Evolutionary conservation across 2,329 filamentous ascomycete genomes (phyloP).

Genomic region (Diaporthe vaccinii): DNA sequence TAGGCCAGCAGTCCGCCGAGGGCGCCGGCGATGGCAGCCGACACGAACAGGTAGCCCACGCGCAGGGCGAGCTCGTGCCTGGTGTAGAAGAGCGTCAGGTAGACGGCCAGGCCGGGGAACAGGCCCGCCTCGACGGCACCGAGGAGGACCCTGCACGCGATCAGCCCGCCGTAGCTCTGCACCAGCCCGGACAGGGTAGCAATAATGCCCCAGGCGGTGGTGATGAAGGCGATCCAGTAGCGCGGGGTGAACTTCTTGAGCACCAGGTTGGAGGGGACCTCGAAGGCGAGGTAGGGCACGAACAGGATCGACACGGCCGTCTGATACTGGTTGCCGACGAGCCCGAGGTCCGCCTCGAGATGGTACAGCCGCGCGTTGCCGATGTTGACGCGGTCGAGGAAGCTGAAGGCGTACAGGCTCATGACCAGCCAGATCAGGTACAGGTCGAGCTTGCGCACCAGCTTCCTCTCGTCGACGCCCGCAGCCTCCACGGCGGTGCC

Average conservation of each 20-base stretch:
- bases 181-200: constrained; percentile 79
- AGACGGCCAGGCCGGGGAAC: constrained; percentile 77
- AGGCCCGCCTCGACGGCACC: constrained; percentile 78
- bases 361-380: constrained; percentile 77
- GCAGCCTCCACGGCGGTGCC: neutral
- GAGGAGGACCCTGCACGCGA: constrained; percentile 78
- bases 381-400: constrained; percentile 82
- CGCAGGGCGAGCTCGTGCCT: constrained; percentile 79
- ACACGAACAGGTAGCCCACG: constrained; percentile 80
- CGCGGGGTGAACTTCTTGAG: constrained; percentile 74
- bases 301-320: constrained; percentile 76
- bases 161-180: constrained; percentile 72
- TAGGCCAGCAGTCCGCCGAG: constrained; percentile 81
- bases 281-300: constrained; percentile 73
- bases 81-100: constrained; percentile 83
- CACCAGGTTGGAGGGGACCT: constrained; percentile 75
- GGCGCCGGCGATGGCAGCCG: constrained; percentile 78
- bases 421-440: constrained; percentile 77
- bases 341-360: constrained; percentile 71
- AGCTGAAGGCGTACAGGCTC: constrained; percentile 80
- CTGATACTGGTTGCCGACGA: constrained; percentile 78
- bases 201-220: constrained; percentile 74
- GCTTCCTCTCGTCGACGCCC: constrained; percentile 61
- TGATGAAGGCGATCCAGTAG: constrained; percentile 75
- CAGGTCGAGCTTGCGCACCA: constrained; percentile 75